phyloP scores from a whole-genome alignment of 495 filamentous ascomycete species.

The Endocarpon pusillum region DNA sequence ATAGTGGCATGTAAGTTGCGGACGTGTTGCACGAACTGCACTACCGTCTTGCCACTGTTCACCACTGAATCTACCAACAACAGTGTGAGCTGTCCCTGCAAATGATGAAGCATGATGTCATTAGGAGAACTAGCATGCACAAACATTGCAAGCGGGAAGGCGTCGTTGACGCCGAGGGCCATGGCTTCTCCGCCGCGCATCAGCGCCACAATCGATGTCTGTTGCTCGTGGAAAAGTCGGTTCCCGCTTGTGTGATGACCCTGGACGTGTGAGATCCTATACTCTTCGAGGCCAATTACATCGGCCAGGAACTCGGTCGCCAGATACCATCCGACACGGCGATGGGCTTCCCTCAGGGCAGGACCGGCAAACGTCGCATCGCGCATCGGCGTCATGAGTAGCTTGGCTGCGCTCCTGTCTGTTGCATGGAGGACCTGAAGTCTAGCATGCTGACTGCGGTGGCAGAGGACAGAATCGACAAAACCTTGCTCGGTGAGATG shows the following conservation, averaged over 20 bases:
- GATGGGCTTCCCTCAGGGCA: constrained; percentile 32
- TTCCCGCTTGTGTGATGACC: constrained; percentile 31
- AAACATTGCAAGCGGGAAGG: constrained; percentile 36
- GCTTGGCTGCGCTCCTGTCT: constrained; percentile 24
- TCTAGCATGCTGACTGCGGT: constrained; percentile 4
- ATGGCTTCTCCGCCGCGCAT: constrained; percentile 54
- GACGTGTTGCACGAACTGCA: constrained; percentile 36
- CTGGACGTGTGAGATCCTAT: constrained; percentile 36
- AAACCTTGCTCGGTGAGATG: constrained; percentile 20
- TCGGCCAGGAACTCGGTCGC: constrained; percentile 30
- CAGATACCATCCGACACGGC: constrained; percentile 34
- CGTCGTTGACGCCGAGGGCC: constrained; percentile 43
- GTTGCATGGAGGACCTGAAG: constrained; percentile 29
- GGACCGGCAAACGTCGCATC: constrained; percentile 31
- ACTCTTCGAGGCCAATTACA: constrained; percentile 35
- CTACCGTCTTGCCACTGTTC: constrained; percentile 35
- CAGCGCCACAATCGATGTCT: constrained; percentile 40
- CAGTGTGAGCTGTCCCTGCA: constrained; percentile 24
- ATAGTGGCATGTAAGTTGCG: constrained; percentile 24
- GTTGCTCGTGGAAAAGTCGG: constrained; percentile 29
- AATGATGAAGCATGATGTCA: constrained; percentile 28
- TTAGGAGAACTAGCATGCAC: constrained; percentile 31
- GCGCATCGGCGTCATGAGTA: constrained; percentile 41
- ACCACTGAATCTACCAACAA: constrained; percentile 47
- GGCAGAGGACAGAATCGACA: constrained; percentile 18